Conservation (phyloP, 495 filamentous ascomycete species). For the Neurospora pannonica region DNA sequence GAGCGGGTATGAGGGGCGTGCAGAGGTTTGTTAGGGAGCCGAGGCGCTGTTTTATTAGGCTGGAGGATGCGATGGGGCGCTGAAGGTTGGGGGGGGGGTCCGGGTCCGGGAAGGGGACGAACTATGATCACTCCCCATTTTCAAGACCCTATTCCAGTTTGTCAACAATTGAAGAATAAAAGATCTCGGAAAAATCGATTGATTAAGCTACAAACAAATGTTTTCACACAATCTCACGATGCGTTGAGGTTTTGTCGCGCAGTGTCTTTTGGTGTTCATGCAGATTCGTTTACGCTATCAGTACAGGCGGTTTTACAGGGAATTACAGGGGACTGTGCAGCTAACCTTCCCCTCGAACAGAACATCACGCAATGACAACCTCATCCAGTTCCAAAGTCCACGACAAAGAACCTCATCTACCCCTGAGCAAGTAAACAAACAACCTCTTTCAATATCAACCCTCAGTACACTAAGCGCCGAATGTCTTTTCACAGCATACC, state of each 20-base stretch:
- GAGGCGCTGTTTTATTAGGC: conserved; percentile 18
- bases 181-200: neutral
- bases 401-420: neutral
- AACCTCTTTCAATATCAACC: neutral
- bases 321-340: neutral
- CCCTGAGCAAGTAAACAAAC: neutral
- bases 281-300: neutral
- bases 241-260: neutral
- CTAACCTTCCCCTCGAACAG: neutral
- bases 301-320: neutral
- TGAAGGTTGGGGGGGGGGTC: neutral
- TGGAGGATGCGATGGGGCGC: conserved; percentile 4
- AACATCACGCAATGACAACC: neutral
- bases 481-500: neutral
- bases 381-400: neutral
- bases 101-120: too few species aligned
- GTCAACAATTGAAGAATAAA: neutral
- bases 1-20: conserved; percentile 15
- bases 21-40: conserved; percentile 20
- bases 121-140: too few species aligned
- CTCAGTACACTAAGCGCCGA: neutral
- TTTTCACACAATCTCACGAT: neutral
- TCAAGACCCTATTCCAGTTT: neutral
- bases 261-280: neutral
- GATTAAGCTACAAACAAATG: neutral